Evolutionary conservation across 495 filamentous ascomycete genomes (phyloP).

Genomic region (Cercophora samala): DNA sequence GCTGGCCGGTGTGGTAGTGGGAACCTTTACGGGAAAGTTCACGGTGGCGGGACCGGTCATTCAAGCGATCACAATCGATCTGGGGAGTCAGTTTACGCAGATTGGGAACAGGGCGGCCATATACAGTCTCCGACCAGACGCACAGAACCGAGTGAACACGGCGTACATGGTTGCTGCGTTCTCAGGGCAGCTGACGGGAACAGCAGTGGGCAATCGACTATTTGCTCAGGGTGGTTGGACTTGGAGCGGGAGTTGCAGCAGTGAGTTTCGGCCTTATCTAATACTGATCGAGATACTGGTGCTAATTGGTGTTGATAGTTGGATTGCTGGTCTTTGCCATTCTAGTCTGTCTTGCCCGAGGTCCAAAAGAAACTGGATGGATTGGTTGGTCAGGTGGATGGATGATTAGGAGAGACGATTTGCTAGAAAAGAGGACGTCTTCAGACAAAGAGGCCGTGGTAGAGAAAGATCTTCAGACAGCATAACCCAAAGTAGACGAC

Average conservation of each 20-base stretch:
- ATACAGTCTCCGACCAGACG: constrained; percentile 67
- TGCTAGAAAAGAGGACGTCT: constrained; percentile 17
- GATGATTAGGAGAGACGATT: constrained; percentile 42
- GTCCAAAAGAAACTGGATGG: constrained; percentile 70
- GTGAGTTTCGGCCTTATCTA: constrained; percentile 20
- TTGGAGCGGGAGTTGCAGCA: constrained; percentile 61
- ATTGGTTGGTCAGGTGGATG: constrained; percentile 73
- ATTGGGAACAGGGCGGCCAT: constrained; percentile 72
- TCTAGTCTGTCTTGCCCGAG: constrained; percentile 54
- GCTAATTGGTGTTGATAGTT: constrained; percentile 38
- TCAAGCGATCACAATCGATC: constrained; percentile 68
- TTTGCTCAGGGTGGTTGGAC: constrained; percentile 71
- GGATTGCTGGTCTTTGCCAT: constrained; percentile 61
- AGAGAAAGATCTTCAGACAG: constrained; percentile 6
- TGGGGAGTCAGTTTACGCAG: constrained; percentile 70
- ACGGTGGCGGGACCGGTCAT: constrained; percentile 72
- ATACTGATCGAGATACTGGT: neutral
- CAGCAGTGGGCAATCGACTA: constrained; percentile 65
- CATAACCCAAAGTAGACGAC: neutral
- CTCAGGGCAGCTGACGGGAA: constrained; percentile 73
- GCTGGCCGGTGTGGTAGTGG: constrained; percentile 62
- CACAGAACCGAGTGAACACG: constrained; percentile 75
- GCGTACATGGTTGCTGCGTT: constrained; percentile 77
- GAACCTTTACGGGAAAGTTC: constrained; percentile 63
- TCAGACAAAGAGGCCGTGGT: constrained; percentile 6